Conservation (phyloP, 164 flowering plant genomes). For the Platanus orientalis region DNA sequence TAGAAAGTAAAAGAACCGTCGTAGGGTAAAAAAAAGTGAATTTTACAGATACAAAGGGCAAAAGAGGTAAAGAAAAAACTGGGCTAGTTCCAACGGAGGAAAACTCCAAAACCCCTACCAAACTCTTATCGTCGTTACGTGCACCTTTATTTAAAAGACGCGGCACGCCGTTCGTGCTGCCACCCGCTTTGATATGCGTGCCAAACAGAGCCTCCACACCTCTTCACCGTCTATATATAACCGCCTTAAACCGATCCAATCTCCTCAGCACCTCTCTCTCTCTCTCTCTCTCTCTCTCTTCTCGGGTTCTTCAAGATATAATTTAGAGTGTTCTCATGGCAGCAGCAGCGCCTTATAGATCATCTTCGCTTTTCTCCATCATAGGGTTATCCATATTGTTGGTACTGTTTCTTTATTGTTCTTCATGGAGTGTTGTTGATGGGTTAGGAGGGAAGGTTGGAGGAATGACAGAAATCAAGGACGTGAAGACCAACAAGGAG, state of each 20-base stretch:
- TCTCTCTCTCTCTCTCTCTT: background rate
- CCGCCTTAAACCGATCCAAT: no score
- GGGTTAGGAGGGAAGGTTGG: conserved; percentile 22
- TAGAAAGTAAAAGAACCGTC: no score
- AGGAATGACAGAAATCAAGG: conserved; percentile 25
- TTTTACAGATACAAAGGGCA: no score
- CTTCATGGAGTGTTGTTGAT: background rate
- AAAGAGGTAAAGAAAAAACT: no score
- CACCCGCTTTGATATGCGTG: conserved; percentile 5
- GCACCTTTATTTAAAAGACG: conserved; percentile 8
- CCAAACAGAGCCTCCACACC: no score
- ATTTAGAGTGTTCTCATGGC: background rate
- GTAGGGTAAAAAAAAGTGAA: no score
- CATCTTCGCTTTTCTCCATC: background rate
- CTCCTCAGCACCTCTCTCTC: background rate
- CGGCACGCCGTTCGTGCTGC: conserved; percentile 25
- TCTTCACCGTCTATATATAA: background rate
- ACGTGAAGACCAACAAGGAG: conserved; percentile 35
- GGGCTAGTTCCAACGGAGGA: no score
- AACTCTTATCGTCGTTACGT: background rate
- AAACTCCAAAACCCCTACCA: no score
- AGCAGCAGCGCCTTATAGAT: background rate
- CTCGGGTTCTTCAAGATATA: no score
- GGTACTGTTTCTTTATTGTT: background rate
- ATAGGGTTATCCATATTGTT: background rate